A percentile compares a stretch with the other conserved stretches of the same genome.
These are phyloP conservation scores for Endoconidiophora polonica DNA, from an alignment of 2,329 filamentous ascomycete species.

Conservation along the genomic window DNA sequence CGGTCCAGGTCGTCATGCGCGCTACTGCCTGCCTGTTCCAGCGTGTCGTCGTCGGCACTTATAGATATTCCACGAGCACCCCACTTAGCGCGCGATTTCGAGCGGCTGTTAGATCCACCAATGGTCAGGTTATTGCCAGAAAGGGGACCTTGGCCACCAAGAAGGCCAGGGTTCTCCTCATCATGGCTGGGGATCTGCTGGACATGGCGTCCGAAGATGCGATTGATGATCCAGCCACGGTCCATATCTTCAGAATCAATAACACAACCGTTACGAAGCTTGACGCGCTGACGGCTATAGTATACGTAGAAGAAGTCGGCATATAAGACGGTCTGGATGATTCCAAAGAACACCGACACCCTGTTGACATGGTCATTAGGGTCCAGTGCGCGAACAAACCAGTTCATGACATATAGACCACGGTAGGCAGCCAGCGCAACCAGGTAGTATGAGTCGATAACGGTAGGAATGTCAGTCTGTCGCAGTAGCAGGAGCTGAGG, in stretches of 20 bases:
- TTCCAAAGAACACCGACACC: constrained; percentile 67
- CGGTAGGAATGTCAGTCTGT: constrained; percentile 88
- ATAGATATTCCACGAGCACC: constrained; percentile 48
- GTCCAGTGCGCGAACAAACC: constrained; percentile 56
- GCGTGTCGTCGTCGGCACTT: constrained; percentile 45
- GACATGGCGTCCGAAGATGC: constrained; percentile 51
- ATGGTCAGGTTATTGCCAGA: constrained; percentile 14
- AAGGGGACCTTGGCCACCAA: constrained; percentile 14
- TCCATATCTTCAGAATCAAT: constrained; percentile 81
- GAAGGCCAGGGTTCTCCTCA: constrained; percentile 37
- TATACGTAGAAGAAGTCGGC: constrained; percentile 96
- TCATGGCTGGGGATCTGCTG: constrained; percentile 31
- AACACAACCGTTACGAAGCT: constrained; percentile 73
- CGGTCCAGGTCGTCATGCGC: constrained; percentile 30
- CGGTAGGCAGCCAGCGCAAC: constrained; percentile 76
- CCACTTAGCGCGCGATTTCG: constrained; percentile 35
- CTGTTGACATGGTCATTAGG: constrained; percentile 44
- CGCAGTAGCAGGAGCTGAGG: constrained; percentile 83
- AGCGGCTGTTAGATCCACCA: neutral
- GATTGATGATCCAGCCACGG: constrained; percentile 67
- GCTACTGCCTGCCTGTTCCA: constrained; percentile 28
- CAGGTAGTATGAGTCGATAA: constrained; percentile 94
- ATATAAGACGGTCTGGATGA: constrained; percentile 80
- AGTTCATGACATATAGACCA: constrained; percentile 78
- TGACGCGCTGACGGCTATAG: constrained; percentile 81